A percentile compares a stretch with the other conserved stretches of the same genome.
These are phyloP conservation scores for Paracoccidioides brasiliensis DNA, from an alignment of 2,329 filamentous ascomycete species.

Conservation along the genomic window DNA sequence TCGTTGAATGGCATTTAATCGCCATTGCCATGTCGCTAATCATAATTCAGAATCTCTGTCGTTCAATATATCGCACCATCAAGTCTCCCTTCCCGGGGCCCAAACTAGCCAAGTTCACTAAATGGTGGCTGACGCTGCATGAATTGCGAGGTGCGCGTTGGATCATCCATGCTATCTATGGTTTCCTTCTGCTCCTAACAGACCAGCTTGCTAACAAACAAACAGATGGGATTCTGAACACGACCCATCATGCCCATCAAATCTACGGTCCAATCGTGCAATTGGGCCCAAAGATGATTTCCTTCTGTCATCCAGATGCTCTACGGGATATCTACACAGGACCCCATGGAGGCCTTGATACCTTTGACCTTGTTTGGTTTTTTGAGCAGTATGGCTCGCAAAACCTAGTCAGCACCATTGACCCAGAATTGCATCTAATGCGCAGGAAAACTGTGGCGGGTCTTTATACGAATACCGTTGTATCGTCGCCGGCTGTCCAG, in stretches of 20 bases:
- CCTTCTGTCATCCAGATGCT: slow-evolving; percentile 12
- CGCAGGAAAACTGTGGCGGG: slow-evolving; percentile 9
- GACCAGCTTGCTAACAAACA: not conserved
- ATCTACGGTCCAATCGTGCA: slow-evolving; percentile 12
- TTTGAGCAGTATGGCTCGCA: slow-evolving; percentile 11
- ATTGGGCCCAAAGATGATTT: slow-evolving; percentile 7
- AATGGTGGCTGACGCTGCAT: slow-evolving; percentile 8
- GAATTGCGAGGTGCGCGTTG: slow-evolving; percentile 7
- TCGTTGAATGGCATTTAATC: not conserved
- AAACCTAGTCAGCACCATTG: slow-evolving; percentile 11
- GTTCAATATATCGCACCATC: slow-evolving; percentile 1
- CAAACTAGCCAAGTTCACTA: slow-evolving; percentile 10
- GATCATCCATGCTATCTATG: not conserved
- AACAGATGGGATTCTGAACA: not conserved
- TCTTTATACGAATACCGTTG: slow-evolving; percentile 8
- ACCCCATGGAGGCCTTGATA: slow-evolving; percentile 8
- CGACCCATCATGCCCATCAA: slow-evolving; percentile 4
- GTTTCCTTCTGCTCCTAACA: not conserved
- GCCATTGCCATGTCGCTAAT: not conserved
- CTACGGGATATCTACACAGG: slow-evolving; percentile 10
- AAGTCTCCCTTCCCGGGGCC: slow-evolving; percentile 12
- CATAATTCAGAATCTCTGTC: not conserved
- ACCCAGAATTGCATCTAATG: slow-evolving; percentile 9
- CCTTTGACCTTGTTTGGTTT: slow-evolving; percentile 2
- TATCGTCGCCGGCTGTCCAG: slow-evolving; percentile 6